phyloP scores from a whole-genome alignment of 495 filamentous ascomycete genomes.

The Tirmania nivea region DNA sequence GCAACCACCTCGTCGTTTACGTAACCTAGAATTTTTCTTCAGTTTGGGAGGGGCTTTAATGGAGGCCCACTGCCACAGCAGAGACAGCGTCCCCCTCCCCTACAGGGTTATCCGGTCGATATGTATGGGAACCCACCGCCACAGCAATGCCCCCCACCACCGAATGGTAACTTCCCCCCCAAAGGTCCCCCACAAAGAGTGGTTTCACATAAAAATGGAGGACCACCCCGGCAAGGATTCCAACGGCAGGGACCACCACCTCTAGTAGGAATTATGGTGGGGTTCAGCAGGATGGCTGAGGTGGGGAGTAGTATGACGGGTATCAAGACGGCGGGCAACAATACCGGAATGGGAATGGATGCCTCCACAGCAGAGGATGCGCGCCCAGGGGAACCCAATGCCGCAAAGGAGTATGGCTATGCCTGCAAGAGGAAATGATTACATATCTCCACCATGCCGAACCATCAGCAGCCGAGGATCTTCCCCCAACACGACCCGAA shows the following conservation, averaged over 20 bases:
- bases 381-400: background rate
- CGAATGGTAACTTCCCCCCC: background rate
- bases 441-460: background rate
- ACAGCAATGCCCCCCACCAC: background rate
- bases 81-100: background rate
- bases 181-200: background rate
- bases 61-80: too few relatives aligned
- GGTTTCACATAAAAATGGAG: background rate
- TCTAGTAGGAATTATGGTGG: conserved; percentile 53
- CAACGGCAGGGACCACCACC: conserved; percentile 24
- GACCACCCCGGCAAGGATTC: background rate
- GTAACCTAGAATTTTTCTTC: too few relatives aligned
- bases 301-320: background rate
- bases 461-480: background rate
- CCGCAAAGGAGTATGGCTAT: background rate
- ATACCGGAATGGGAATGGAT: background rate
- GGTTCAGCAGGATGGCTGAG: background rate
- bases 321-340: background rate
- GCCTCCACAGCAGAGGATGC: background rate
- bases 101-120: background rate
- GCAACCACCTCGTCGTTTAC: too few relatives aligned
- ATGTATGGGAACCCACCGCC: background rate
- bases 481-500: background rate
- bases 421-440: background rate
- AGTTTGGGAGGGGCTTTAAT: background rate